Base-by-base conservation (phyloP, 495 filamentous ascomycete genomes). In the Trichoderma parareesei region DNA sequence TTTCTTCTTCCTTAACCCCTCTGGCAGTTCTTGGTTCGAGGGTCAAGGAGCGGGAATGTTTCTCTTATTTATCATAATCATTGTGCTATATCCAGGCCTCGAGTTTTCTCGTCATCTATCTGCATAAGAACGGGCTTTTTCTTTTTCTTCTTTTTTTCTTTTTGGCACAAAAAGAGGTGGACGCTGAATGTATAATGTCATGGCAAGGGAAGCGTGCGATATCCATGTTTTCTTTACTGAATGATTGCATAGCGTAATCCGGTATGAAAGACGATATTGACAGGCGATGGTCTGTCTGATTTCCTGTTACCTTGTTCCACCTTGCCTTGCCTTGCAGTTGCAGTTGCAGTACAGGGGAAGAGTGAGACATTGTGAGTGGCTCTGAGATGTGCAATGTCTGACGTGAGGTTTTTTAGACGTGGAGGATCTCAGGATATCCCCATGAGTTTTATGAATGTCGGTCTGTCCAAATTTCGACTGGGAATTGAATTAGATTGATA, bases 241-340 rank as follows among this genome's bases (percentile, higher is more conserved):
- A 41, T 11, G 40, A 11, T 57, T 57, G 53, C 53, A 57, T 57
- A 57, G 53, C 53, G 53, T 57, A 33, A 57, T 57, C 53, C 27
- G 27, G 27, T 27, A 27, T 57, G 53, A 20, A 57, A 35, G 20
- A 57, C 35, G 53, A 57, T 57, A 10, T 57, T 57, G 53, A 57
- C 33, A 27, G 37, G 37, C 27, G 27, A 27, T 27, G 27, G 27
- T 27, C 27, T 27, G 2, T 27, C 9, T 57, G 6, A 35, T 37
- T 33, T 57, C 27, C 11, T 57, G 1, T 35, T 16, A 35, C 14
- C 27, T 57, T 10, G 14, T 57, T 37, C 16, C 14, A 8, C 8
- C 11, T 37, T 57, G 2, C 10, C 14, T 57, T 57, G 27, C n/a
- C 8, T 46, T 46, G 43, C 43, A 0, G 16, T 16, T 46, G 14